Evolutionary conservation across 139 green algal genomes (phyloP), one percentile per base, ranked within the genome.

Genomic region (Zygnema cylindricum): DNA sequence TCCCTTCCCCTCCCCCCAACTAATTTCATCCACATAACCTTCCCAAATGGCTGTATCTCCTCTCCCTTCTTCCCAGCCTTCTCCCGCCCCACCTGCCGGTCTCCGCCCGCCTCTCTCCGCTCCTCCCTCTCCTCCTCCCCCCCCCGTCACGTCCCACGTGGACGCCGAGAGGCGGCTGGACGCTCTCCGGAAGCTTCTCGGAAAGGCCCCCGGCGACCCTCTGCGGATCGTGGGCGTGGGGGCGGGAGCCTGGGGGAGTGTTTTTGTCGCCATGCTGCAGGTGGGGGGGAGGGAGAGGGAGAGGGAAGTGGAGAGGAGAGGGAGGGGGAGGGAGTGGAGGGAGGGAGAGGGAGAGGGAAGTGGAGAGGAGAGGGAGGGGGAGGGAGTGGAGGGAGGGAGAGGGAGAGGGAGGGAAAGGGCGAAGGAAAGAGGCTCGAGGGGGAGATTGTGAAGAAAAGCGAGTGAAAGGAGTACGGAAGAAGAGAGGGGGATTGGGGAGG

Each of bases 191-290:
- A 39, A 32, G 25, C 83, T 87, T 22, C 75, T 92, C 23, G 82
- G 82, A 25, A 90, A 90, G 57, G 33, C 16, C 1, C 43, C 83
- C 71, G 87, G 82, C 7, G 83, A 92, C 25, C 87, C 82, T 33
- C 57, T 92, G 25, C n/a, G 69, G 22, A 69, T 92, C 35, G 82
- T 84, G 11, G 88, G 88, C 38, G 39, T 92, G n/a, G 88, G 88
- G 33, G 88, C 88, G 40, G 88, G 88, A 41, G 85, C 88, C 1
- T 92, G 88, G 88, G 88, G 88, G 11, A 69, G 82, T 54, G 88
- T 92, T 25, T 92, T 92, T 84, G 82, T 91, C 39, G 88, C 84
- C 33, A 63, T 91, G 86, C 33, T 91, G 0, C 78, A 91, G 86
- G 86, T 76, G 1, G 41, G 49, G 49, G 49, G 49, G 49, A 16